Percentiles rank a stretch among this genome's conserved stretches.
These are phyloP conservation scores for Lactifluus echinatus DNA, from an alignment of 768 basidiomycete species.

Conservation along the genomic window DNA sequence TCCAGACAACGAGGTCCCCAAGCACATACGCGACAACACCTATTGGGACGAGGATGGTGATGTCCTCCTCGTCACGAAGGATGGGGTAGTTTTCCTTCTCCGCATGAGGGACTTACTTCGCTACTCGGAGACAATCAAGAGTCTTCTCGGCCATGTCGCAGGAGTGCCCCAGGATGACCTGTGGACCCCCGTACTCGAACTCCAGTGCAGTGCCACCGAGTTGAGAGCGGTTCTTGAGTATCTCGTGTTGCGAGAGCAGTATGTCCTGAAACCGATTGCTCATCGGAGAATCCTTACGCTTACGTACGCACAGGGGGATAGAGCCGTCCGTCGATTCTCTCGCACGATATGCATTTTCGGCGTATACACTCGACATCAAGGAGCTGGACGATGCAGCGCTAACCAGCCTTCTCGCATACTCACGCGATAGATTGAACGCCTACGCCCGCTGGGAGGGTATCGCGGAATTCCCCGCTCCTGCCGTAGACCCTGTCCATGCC, in stretches of 20 bases:
- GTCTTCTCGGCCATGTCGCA: conserved; percentile 7
- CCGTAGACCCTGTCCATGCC: background rate
- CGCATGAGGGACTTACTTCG: conserved; percentile 8
- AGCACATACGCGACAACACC: conserved; percentile 1
- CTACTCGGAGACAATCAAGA: conserved; percentile 8
- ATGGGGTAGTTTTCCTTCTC: conserved; percentile 2
- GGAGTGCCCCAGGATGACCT: conserved; percentile 1
- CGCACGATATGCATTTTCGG: conserved; percentile 10
- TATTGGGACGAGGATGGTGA: conserved; percentile 15
- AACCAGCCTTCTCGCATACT: background rate
- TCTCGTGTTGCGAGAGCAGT: conserved; percentile 6
- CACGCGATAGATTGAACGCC: background rate
- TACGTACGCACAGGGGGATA: background rate
- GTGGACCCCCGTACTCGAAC: conserved; percentile 15
- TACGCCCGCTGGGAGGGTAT: conserved; percentile 11
- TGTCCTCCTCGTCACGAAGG: conserved; percentile 14
- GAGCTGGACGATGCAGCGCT: conserved; percentile 4
- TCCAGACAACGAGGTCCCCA: conserved; percentile 3
- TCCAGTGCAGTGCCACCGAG: conserved; percentile 8
- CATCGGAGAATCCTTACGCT: background rate
- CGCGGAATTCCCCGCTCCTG: background rate
- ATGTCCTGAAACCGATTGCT: background rate
- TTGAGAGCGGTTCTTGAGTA: conserved; percentile 15
- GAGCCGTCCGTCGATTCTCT: conserved; percentile 6
- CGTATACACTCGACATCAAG: conserved; percentile 4